Evolutionary conservation across 2,329 filamentous ascomycete species (phyloP), one percentile per base, ranked within the genome.

Genomic region (Aspergillus terreus): DNA sequence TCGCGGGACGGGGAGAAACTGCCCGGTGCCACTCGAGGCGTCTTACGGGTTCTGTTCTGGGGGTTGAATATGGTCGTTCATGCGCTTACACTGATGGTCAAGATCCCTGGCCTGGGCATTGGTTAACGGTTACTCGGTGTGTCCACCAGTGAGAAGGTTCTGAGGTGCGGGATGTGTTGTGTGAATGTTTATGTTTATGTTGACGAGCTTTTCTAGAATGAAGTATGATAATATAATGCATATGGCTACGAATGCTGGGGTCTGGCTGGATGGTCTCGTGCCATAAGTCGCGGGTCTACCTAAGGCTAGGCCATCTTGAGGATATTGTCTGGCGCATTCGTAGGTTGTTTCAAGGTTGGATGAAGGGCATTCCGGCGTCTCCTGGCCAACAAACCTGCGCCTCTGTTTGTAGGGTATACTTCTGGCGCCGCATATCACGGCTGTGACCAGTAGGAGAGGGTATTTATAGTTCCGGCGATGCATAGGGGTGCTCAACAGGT

Each of bases 101-200:
- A 72, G 51, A 57, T 72, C 7, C 7, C 41, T 76, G 19, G 69
- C 69, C 15, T 76, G 72, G 73, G 10, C 73, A 33, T 51, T 77
- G 58, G 70, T 76, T 6, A 62, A 62, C 58, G 48, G 46, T 67
- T 19, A 72, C 71, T 7, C 64, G 70, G 30, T 72, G 69, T 49
- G 56, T 73, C 38, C 38, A 75, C 71, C 3, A 72, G 72, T 52
- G 68, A 74, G 60, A 72, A 71, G 57, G 57, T 69, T 71, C 55
- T 76, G 53, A 66, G 23, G 12, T 35, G 14, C 14, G 17, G 43
- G 27, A 44, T 38, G 11, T 40, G 36, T 25, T n/a, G 4, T 35
- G 5, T 35, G 21, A 30, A 30, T 43, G 9, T 15, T 17, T 43
- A 43, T 43, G 40, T 12, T 12, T 43, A 17, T 43, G 23, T 15